Evolutionary conservation across 495 filamentous ascomycete species (phyloP), one percentile per base, ranked within the genome.

Genomic region (Pyrenula aspistea): DNA sequence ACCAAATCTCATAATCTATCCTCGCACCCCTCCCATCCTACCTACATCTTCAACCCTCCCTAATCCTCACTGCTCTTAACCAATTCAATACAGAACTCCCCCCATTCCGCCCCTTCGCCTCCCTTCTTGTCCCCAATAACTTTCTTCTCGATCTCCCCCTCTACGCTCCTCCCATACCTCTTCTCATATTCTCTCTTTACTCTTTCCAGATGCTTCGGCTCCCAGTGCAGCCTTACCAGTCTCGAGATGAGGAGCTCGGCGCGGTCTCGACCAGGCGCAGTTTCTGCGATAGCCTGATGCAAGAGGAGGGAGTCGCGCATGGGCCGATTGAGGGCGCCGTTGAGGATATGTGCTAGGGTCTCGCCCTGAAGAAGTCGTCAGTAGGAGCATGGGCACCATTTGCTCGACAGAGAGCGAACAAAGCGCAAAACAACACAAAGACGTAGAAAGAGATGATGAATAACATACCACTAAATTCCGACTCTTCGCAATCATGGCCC

Each of bases 291-390:
- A 2, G 93, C 91, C 71, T 98, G 93, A 68, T 95, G 84, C 25
- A 98, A 77, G n/a, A 98, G 85, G 42, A 97, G 80, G 2, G 92
- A 89, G 67, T 98, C 93, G 54, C 93, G 91, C 60, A 95, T 86
- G 31, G 93, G 91, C 51, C 88, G 86, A 71, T 98, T 96, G 71
- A 96, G 91, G 48, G 92, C 84, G 63, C 94, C 93, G 71, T 96
- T 96, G 65, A 98, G 87, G 59, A 97, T 88, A 71, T 98, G 93
- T 12, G 92, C 89, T 22, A 98, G 82, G 20, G 93, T 83, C 72
- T 98, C 93, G 51, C 93, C 93, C 93, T 96, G 62, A 12, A n/a
- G 42, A 12, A 25, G 11, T 47, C 4, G 53, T 59, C n/a, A 22
- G 50, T 59, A 51, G 58, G 54, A n/a, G n/a, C n/a, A n/a, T n/a